phyloP scores from a whole-genome alignment of 2,329 filamentous ascomycete species.

The Albifimbria verrucaria region DNA sequence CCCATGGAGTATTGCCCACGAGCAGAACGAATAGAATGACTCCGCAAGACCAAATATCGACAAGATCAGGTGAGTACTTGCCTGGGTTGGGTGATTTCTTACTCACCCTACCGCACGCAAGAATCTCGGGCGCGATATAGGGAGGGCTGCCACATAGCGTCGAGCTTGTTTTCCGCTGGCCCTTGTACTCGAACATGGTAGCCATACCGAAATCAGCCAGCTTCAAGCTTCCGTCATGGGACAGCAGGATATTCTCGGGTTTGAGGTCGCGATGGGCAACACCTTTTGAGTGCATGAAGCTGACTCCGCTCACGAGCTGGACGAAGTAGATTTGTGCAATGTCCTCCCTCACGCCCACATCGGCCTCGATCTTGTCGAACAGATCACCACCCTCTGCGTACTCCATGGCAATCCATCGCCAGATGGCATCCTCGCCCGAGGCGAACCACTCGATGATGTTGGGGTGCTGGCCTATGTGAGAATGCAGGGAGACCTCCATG shows the following conservation, averaged over 20 bases:
- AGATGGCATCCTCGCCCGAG: conserved; percentile 77
- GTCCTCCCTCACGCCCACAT: conserved; percentile 89
- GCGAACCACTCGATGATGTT: conserved; percentile 94
- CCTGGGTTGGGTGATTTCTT: conserved; percentile 44
- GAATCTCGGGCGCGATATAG: conserved; percentile 94
- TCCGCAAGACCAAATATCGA: conserved; percentile 96
- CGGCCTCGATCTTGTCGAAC: conserved; percentile 99
- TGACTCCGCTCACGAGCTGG: conserved; percentile 84
- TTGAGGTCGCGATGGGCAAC: conserved; percentile 90
- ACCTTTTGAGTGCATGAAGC: conserved; percentile 94
- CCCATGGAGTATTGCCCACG: conserved; percentile 97
- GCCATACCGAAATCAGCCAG: conserved; percentile 96
- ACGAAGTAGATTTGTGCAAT: conserved; percentile 96
- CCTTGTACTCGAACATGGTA: conserved; percentile 87
- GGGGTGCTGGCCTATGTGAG: conserved; percentile 80
- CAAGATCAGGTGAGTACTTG: conserved; percentile 73
- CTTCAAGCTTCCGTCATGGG: conserved; percentile 81
- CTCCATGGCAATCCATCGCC: conserved; percentile 99
- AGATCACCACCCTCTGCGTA: conserved; percentile 91
- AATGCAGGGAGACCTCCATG: conserved; percentile 89
- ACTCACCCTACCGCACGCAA: conserved; percentile 48
- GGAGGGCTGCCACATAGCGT: conserved; percentile 95
- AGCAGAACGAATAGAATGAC: conserved; percentile 96
- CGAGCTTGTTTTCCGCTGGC: conserved; percentile 73
- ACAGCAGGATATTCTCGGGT: conserved; percentile 92